Base-by-base conservation (phyloP, 2,329 filamentous ascomycete genomes). In the Plectosphaerella sp. region DNA sequence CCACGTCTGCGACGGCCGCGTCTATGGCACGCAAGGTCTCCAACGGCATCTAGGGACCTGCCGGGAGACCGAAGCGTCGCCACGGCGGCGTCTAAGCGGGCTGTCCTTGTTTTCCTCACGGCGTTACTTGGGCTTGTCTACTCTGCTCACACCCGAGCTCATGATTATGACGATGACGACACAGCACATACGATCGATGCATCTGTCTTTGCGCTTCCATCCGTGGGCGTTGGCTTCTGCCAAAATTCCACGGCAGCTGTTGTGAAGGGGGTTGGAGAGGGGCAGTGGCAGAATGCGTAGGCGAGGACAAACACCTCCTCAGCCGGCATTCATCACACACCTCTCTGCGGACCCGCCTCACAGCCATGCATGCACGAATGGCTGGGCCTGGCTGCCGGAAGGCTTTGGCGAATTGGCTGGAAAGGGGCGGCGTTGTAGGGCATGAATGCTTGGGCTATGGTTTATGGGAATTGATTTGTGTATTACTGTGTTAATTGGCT, bases 11-110 rank as follows among this genome's bases (percentile, higher is more conserved):
- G 49, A 70, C 67, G 41, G 71, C 70, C 53, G 64, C 69, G 24
- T 71, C 77, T 7, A 71, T 75, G 22, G 73, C 72, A 39, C 73
- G 80, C 54, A 84, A 83, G 69, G 75, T 82, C 52, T 82, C 78
- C 48, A 49, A 49, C 48, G 77, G 71, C 49, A 66, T 67, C 54
- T 72, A 70, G 67, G 58, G 51, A 46, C 37, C 41, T 39, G 37
- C 22, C 7, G 48, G 48, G n/a, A 49, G 48, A 43, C 48, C 37
- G 53, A 52, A 52, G 51, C 51, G 56, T 57, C 47, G 55, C 36
- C 46, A 51, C 54, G 49, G 52, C 35, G 47, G 51, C 51, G 55
- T 54, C 51, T 24, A 53, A 53, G 52, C 54, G 55, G 59, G 57
- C 22, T 5, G 25, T 54, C 49, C 22, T 37, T 50, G 42, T 56